These are phyloP conservation scores for Boletus sp. DNA, from an alignment of 768 basidiomycete species.

Conservation along the genomic window DNA sequence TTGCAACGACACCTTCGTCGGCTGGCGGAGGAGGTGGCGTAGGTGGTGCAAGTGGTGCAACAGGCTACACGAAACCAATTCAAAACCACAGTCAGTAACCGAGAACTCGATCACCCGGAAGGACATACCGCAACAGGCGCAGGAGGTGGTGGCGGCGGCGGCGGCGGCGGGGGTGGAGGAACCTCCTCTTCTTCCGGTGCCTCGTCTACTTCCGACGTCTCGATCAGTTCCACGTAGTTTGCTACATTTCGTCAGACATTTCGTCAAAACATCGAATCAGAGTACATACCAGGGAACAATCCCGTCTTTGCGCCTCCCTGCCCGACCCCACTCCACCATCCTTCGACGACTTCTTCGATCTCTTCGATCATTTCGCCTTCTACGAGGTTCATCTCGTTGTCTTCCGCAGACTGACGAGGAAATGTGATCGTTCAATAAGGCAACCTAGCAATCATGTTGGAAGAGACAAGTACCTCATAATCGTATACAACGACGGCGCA, in stretches of 20 bases:
- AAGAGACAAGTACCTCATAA: conserved; percentile 54
- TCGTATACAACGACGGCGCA: conserved; percentile 77
- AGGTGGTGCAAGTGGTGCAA: conserved; percentile 32
- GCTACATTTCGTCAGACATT: conserved; percentile 41
- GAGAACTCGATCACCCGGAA: no score
- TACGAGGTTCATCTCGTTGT: conserved; percentile 77
- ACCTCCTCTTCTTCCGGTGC: conserved; percentile 39
- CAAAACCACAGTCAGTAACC: neutral
- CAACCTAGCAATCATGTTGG: neutral
- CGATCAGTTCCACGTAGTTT: conserved; percentile 83
- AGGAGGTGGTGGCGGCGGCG: conserved; percentile 49
- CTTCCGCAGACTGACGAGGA: conserved; percentile 62
- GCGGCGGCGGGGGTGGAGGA: conserved; percentile 59
- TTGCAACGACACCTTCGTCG: conserved; percentile 60
- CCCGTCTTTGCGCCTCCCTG: conserved; percentile 65
- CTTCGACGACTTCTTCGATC: conserved; percentile 82
- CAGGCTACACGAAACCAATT: conserved; percentile 26
- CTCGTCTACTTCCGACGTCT: conserved; percentile 36
- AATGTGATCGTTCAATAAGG: neutral
- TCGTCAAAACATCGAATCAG: neutral
- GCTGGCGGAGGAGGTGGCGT: conserved; percentile 49
- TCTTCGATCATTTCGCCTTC: conserved; percentile 84
- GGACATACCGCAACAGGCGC: conserved; percentile 41
- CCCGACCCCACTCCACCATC: conserved; percentile 89
- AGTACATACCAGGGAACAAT: conserved; percentile 75